Base-by-base conservation (phyloP, 352 stramenopile genomes). In the Globisporangium viniferum region DNA sequence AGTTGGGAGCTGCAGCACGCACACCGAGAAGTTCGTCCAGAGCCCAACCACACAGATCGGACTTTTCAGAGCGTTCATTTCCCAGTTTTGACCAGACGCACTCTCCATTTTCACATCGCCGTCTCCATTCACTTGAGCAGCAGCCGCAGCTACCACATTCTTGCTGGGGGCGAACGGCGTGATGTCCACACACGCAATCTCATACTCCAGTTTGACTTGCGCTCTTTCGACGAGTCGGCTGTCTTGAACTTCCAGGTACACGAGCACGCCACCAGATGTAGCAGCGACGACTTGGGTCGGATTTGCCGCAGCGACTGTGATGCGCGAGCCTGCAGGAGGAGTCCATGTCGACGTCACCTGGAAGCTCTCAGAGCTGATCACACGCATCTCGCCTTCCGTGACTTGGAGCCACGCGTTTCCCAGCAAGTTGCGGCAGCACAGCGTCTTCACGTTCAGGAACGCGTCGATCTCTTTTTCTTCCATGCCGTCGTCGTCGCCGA, bases 101-200 rank as follows among this genome's bases (percentile, higher is more conserved):
- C 65, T 70, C 14, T 77, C 72, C 87, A 94, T 94, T n/a, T 78
- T 73, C 15, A 91, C 78, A 62, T 92, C 88, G 4, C 62, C 74
- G 20, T 71, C 58, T 7, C 41, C 68, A 29, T 67, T 72, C 51
- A n/a, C 46, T 14, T 53, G 67, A 67, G 14, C 56, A 65, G 14
- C 56, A 24, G 15, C 49, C 2, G 51, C 59, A 62, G 14, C 59
- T n/a, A 7, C 51, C 1, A 27, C 29, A 39, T 55, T 53, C 20
- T 57, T 63, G 20, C 51, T 64, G 14, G 62, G 36, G 0, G 65
- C 29, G 15, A 97, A 74, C 15, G 91, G 88, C 7, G 81, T 92
- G 27, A 98, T 81, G 77, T 97, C 86, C 22, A 99, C 80, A 66
- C 96, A 99, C 63, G 94, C 95, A 51, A 99, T 95, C 76, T 99